Base-by-base conservation (phyloP, 2,329 filamentous ascomycete genomes). In the Boeremia exigua region DNA sequence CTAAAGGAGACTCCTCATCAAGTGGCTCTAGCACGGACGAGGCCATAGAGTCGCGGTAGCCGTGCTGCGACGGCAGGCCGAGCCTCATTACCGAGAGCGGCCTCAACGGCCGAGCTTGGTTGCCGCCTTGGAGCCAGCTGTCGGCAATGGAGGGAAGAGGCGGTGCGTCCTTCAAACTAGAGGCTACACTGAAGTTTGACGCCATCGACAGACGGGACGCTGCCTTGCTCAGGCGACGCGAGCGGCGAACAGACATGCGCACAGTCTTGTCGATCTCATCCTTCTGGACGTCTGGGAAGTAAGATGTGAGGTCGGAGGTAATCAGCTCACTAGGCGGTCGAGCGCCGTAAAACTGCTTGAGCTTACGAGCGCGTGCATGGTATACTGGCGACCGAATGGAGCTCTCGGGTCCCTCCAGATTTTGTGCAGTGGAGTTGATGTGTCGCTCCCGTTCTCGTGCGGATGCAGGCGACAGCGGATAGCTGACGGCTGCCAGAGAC, bases 231-330 rank as follows among this genome's bases (percentile, higher is more conserved):
- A 98, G 82, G 48, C 95, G 89, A 48, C 91, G 91, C 36, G 94
- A 98, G 65, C 95, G 86, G 65, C 94, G 86, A 75, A 97, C 89
- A 0, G 94, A 97, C 77, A 97, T 86, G 44, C 95, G 90, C 60
- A 96, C 93, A 0, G 95, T 98, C 66, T 92, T 90, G 75, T 98
- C 95, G 72, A 99, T 97, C 66, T 96, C 92, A 72, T 96, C 93
- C 52, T 91, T 88, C 45, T 93, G 88, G 68, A 98, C 94, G 69
- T 96, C 92, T 0, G 95, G 95, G 82, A 99, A 99, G 80, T 98
- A 99, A 0, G 93, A 96, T 1, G 92, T 95, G 56, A 99, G 81
- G 72, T 99, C 95, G 19, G 95, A 96, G 25, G 94, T 94, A 71
- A 99, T 99, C 73, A 99, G 85, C 79, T 99, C 95, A 78, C 94